A percentile compares a stretch with the other conserved stretches of the same genome.
Evolutionary conservation across 1,284 basidiomycete genomes (phyloP).

Genomic region (Fistulinella cinereoalba): DNA sequence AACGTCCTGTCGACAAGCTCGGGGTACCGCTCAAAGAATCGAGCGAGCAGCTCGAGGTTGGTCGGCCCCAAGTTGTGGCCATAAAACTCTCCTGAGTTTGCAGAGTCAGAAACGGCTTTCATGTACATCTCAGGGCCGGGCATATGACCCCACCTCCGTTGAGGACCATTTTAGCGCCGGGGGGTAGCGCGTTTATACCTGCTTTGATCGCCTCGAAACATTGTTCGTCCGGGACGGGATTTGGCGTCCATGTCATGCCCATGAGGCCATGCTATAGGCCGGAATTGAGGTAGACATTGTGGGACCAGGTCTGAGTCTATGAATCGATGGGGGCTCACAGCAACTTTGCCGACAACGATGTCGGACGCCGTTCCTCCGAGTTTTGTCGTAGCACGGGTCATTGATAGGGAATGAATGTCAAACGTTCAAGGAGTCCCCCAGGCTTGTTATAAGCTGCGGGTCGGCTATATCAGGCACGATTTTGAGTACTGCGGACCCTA

Average conservation of each 20-base stretch:
- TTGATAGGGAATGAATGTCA: conserved; percentile 1
- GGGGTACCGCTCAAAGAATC: conserved; percentile 52
- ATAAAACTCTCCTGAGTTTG: conserved; percentile 34
- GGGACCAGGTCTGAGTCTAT: background rate
- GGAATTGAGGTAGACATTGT: background rate
- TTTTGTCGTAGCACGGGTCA: conserved; percentile 22
- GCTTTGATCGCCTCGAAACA: conserved; percentile 64
- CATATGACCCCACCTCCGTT: conserved; percentile 42
- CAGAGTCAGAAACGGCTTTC: no score
- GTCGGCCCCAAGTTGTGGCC: conserved; percentile 28
- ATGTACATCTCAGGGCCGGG: background rate
- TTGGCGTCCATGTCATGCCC: conserved; percentile 24
- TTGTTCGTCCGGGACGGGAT: conserved; percentile 44
- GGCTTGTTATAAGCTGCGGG: no score
- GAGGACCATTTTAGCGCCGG: conserved; percentile 46
- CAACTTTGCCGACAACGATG: conserved; percentile 34
- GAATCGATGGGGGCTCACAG: conserved; percentile 29
- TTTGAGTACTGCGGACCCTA: no score
- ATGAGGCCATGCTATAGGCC: conserved; percentile 24
- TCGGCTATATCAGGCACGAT: background rate
- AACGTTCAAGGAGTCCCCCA: no score
- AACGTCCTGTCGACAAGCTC: conserved; percentile 49
- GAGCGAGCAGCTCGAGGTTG: conserved; percentile 42
- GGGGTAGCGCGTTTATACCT: conserved; percentile 49
- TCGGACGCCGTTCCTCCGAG: conserved; percentile 32